Percentiles rank a stretch among this genome's conserved stretches.
Conservation (phyloP, 495 filamentous ascomycete genomes). For the Podospora didyma region DNA sequence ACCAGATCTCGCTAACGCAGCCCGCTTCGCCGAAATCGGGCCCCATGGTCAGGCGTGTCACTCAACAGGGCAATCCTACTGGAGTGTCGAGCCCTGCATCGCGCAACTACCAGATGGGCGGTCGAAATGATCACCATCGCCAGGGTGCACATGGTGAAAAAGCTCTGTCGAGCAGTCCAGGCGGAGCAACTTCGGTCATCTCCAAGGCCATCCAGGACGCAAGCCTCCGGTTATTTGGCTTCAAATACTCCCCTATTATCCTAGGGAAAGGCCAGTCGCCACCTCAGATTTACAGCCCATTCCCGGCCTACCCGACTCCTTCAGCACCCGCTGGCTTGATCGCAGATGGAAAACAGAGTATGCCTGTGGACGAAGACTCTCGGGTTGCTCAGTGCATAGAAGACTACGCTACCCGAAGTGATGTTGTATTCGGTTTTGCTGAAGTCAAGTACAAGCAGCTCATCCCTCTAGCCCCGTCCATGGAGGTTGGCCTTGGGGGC, state of each 20-base stretch:
- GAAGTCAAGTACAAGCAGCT: slow-evolving; percentile 98
- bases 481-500: slow-evolving; percentile 64
- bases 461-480: slow-evolving; percentile 77
- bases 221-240: slow-evolving; percentile 75
- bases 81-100: slow-evolving; percentile 52
- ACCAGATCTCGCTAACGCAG: slow-evolving; percentile 78
- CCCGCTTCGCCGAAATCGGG: slow-evolving; percentile 41
- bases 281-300: slow-evolving; percentile 73
- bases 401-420: slow-evolving; percentile 84
- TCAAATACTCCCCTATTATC: slow-evolving; percentile 63
- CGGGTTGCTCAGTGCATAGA: slow-evolving; percentile 77
- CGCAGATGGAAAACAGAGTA: slow-evolving; percentile 59
- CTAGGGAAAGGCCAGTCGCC: slow-evolving; percentile 70
- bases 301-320: slow-evolving; percentile 76
- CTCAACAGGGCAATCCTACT: slow-evolving; percentile 62
- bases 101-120: slow-evolving; percentile 66
- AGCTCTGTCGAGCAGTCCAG: slow-evolving; percentile 69
- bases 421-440: slow-evolving; percentile 94
- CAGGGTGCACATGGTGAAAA: slow-evolving; percentile 69
- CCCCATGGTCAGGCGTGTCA: slow-evolving; percentile 46
- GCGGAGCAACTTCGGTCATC: slow-evolving; percentile 79
- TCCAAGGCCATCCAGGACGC: slow-evolving; percentile 94
- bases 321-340: slow-evolving; percentile 52
- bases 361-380: slow-evolving; percentile 73
- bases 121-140: slow-evolving; percentile 61